Conservation (phyloP, 1,284 basidiomycete genomes). For the Cryptococcus amylolentus region DNA sequence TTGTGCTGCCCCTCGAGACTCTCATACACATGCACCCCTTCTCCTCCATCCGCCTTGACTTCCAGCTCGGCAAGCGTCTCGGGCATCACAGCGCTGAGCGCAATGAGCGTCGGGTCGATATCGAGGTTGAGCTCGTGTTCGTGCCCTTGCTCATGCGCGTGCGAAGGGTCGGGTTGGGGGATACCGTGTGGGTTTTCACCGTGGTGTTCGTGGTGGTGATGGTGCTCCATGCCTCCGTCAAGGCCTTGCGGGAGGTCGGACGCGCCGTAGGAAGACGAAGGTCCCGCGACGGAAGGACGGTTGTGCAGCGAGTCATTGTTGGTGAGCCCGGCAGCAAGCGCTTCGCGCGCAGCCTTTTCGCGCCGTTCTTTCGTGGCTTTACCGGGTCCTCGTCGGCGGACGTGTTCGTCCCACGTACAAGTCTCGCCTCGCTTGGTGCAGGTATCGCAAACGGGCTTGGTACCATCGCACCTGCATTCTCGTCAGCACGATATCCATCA, state of each 20-base stretch:
- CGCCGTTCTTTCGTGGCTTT: constrained; percentile 50
- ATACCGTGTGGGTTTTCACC: not conserved
- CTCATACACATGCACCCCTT: not conserved
- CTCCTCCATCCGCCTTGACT: constrained; percentile 1
- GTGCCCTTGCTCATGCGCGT: not conserved
- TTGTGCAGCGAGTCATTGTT: constrained; percentile 10
- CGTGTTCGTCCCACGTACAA: constrained; percentile 49
- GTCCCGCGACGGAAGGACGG: not conserved
- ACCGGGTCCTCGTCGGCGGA: constrained; percentile 51
- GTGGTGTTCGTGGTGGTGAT: not conserved
- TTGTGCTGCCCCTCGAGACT: not conserved
- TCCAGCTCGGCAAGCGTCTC: constrained; percentile 16
- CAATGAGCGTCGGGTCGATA: constrained; percentile 29
- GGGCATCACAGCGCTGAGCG: constrained; percentile 12
- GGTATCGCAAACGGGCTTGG: constrained; percentile 46
- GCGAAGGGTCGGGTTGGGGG: not conserved
- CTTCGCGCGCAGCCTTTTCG: constrained; percentile 37
- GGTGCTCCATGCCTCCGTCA: not conserved
- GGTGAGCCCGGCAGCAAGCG: constrained; percentile 29
- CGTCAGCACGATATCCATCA: not conserved
- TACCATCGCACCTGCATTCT: constrained; percentile 44
- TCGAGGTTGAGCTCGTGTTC: constrained; percentile 9
- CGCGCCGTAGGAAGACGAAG: not conserved
- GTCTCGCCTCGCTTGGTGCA: constrained; percentile 41
- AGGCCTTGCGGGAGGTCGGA: not conserved